These are phyloP conservation scores for Suillus ampliporus DNA, from an alignment of 768 basidiomycete species.

Conservation along the genomic window DNA sequence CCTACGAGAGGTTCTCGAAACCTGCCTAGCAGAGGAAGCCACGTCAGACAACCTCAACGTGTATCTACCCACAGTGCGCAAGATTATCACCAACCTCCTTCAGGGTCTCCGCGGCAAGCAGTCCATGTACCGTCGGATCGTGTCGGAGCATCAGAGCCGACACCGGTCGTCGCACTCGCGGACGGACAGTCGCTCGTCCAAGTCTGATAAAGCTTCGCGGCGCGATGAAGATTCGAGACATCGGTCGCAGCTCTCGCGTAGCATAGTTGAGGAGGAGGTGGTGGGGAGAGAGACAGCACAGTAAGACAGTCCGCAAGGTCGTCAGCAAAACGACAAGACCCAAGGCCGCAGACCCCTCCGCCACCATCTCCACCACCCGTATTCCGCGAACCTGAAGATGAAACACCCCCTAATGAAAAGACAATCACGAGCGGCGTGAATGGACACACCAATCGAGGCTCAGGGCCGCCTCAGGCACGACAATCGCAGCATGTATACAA, in stretches of 20 bases:
- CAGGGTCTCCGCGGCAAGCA: constrained; percentile 95
- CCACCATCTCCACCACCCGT: constrained; percentile 36
- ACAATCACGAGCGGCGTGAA: constrained; percentile 14
- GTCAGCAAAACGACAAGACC: constrained; percentile 40
- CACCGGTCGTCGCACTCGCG: constrained; percentile 58
- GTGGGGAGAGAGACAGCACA: constrained; percentile 44
- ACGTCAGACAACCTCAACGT: constrained; percentile 82
- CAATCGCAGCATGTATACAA: constrained; percentile 18
- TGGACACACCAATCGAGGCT: constrained; percentile 16
- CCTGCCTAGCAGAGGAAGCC: constrained; percentile 91
- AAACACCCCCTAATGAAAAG: constrained; percentile 23
- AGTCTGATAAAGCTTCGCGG: constrained; percentile 41
- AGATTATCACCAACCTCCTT: constrained; percentile 91
- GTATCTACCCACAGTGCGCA: constrained; percentile 89
- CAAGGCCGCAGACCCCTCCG: constrained; percentile 25
- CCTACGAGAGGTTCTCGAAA: constrained; percentile 86
- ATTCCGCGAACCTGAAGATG: constrained; percentile 39
- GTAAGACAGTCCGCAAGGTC: constrained; percentile 49
- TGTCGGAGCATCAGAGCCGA: constrained; percentile 63
- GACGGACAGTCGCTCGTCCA: constrained; percentile 64
- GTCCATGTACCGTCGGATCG: constrained; percentile 79
- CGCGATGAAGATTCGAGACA: constrained; percentile 52
- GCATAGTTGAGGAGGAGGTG: constrained; percentile 45
- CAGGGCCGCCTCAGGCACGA: constrained; percentile 22
- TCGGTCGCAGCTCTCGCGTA: constrained; percentile 54